Conservation (phyloP, 2,329 filamentous ascomycete genomes). For the Fusarium avenaceum region DNA sequence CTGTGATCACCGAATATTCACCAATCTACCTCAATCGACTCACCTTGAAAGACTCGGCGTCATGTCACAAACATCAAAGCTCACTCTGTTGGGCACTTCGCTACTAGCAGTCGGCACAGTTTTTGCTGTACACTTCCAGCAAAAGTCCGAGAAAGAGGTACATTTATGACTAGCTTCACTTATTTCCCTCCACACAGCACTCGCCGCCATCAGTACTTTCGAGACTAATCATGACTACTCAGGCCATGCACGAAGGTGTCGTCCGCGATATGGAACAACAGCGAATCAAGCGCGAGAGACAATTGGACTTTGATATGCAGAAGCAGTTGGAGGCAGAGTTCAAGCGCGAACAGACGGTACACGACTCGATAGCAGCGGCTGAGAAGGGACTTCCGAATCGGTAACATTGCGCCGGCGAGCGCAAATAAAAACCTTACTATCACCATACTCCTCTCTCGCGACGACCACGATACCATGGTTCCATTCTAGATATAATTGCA, state of each 20-base stretch:
- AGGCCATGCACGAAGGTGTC: conserved; percentile 97
- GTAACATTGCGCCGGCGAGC: conserved; percentile 26
- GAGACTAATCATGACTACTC: conserved; percentile 22
- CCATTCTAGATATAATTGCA: conserved; percentile 19
- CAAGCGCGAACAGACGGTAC: conserved; percentile 86
- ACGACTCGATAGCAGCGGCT: conserved; percentile 53
- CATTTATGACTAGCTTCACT: conserved; percentile 49
- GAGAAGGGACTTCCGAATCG: conserved; percentile 45
- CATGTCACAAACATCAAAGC: conserved; percentile 93
- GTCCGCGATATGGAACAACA: conserved; percentile 96
- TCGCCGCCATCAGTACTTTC: not conserved
- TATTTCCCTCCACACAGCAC: not conserved
- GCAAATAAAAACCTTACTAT: conserved; percentile 14
- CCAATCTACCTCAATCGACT: not conserved
- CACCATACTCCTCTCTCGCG: conserved; percentile 34
- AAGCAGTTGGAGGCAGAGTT: conserved; percentile 88
- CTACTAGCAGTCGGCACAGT: conserved; percentile 82
- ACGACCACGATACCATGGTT: conserved; percentile 22
- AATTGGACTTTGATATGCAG: conserved; percentile 96
- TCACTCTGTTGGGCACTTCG: conserved; percentile 84
- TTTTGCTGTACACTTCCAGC: conserved; percentile 88
- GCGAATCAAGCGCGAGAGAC: conserved; percentile 87
- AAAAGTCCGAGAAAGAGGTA: conserved; percentile 86
- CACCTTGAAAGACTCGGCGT: conserved; percentile 2
- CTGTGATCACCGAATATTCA: not conserved